A percentile compares a stretch with the other conserved stretches of the same genome.
Conservation (phyloP, 2,329 filamentous ascomycete species). For the Colletotrichum noveboracense region DNA sequence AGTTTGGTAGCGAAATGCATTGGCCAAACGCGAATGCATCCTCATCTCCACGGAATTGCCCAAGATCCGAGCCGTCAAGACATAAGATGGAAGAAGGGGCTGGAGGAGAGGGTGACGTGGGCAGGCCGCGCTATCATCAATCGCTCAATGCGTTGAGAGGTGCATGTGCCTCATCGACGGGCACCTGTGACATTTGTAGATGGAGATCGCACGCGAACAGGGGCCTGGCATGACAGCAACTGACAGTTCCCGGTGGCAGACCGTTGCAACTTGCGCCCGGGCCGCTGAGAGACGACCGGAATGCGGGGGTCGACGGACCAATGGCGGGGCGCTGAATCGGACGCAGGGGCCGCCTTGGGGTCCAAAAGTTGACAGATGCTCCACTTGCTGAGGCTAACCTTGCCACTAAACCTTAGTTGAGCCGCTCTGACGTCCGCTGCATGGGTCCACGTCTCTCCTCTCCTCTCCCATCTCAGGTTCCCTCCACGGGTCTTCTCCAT, state of each 20-base stretch:
- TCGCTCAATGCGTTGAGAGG: constrained; percentile 3
- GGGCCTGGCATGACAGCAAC: not conserved
- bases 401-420: constrained; percentile 22
- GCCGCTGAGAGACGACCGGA: not conserved
- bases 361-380: not conserved
- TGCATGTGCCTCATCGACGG: constrained; percentile 7
- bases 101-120: not conserved
- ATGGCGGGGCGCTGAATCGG: not conserved
- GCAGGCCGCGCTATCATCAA: not conserved
- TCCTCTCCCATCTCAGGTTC: too few species aligned
- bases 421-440: constrained; percentile 16
- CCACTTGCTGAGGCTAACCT: not conserved
- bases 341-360: not conserved
- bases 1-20: not conserved
- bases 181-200: constrained; percentile 5
- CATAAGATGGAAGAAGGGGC: not conserved
- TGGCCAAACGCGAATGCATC: constrained; percentile 7
- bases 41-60: not conserved
- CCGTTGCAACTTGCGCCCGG: not conserved
- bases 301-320: not conserved
- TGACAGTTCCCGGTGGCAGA: not conserved
- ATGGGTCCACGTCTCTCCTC: not conserved
- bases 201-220: not conserved
- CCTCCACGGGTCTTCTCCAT: not conserved
- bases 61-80: not conserved